A percentile compares a stretch with the other conserved stretches of the same genome.
These are phyloP conservation scores for Tolypocladium ovalisporum DNA, from an alignment of 2,329 filamentous ascomycete species.

Conservation along the genomic window DNA sequence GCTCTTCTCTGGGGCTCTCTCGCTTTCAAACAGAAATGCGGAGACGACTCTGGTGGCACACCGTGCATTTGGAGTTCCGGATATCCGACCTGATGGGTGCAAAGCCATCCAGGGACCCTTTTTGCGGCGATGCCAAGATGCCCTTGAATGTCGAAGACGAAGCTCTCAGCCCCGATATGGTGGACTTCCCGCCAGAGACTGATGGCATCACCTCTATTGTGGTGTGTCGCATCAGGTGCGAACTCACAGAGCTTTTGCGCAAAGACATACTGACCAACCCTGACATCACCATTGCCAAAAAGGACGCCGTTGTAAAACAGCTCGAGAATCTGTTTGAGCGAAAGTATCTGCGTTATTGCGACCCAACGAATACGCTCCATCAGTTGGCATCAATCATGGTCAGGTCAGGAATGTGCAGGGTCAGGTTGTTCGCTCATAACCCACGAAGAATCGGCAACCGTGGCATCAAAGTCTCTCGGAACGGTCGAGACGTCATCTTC, in stretches of 20 bases:
- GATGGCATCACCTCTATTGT: neutral
- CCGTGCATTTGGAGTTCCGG: neutral
- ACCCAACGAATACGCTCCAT: neutral
- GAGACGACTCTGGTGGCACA: neutral
- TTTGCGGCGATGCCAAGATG: neutral
- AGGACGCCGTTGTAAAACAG: neutral
- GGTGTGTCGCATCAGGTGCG: neutral
- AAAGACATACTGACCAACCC: neutral
- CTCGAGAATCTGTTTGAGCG: neutral
- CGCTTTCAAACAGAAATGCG: neutral
- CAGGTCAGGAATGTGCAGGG: neutral
- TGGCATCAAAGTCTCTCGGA: neutral
- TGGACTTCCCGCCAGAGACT: neutral
- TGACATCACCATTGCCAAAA: neutral
- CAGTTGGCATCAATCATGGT: neutral
- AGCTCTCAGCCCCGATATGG: neutral
- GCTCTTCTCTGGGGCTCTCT: neutral
- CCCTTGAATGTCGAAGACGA: neutral
- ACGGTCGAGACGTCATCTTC: neutral
- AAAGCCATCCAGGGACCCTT: neutral
- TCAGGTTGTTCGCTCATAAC: neutral
- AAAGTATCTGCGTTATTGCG: neutral
- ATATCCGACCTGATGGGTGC: neutral
- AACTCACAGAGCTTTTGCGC: neutral
- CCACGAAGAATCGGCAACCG: neutral